Evolutionary conservation across 352 stramenopile species (phyloP), one percentile per base, ranked within the genome.

Genomic region (Pelagophyceae sp.): DNA sequence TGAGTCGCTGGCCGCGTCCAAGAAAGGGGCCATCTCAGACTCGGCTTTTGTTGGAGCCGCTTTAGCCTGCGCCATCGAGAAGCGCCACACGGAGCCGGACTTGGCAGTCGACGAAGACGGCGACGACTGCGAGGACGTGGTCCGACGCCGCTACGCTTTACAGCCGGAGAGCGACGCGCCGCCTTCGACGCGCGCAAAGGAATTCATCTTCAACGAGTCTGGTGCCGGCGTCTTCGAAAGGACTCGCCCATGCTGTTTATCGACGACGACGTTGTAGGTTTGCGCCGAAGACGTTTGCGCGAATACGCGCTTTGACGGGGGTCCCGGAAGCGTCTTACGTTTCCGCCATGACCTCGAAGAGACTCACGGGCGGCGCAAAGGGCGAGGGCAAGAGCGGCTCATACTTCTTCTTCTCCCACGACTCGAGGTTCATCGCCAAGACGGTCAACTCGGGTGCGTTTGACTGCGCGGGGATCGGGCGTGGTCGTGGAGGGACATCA

Each of bases 321-420:
- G 27, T 67, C 29, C 5, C 58, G 11, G 45, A 54, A 23, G 58
- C 58, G 58, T 11, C 15, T 6, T 67, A 67, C 58, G 80, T 91
- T 35, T 75, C 85, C 38, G 78, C 83, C 75, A 79, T 85, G 76
- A 88, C 94, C 81, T 95, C 95, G 77, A 11, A 31, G 17, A 51
- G 75, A 6, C 87, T 27, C 76, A 86, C 58, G 74, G 23, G 74
- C 75, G 91, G 96, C 85, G 96, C 96, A 85, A 91, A 95, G 82
- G 93, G 89, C n/a, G 96, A 96, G 81, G 94, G 89, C 72, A 98
- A 98, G 84, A 95, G 87, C 54, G 94, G 94, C 1, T 90, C 96
- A 76, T 98, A 97, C 82, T 98, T 98, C 85, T 98, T 97, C 82
- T 98, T 96, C 80, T 96, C 91, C 29, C 90, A 97, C 83, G 93